Evolutionary conservation across 169 alveolate species (phyloP).

Genomic region (Plasmodium reichenowi): DNA sequence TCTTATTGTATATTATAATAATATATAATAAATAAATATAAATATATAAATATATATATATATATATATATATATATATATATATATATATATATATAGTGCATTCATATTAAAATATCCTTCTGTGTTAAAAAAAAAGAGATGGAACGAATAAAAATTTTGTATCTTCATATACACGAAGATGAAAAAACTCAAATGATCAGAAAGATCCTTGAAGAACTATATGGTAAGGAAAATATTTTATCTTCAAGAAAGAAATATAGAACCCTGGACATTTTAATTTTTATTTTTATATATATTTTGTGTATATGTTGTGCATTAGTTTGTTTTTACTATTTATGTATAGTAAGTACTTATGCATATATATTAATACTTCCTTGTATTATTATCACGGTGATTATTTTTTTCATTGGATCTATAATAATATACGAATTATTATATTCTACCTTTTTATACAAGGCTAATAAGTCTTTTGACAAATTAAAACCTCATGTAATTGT

Average conservation of each 20-base stretch:
- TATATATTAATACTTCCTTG: slow-evolving; percentile 34
- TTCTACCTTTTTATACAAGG: slow-evolving; percentile 14
- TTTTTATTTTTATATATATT: slow-evolving; percentile 20
- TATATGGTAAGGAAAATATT: slow-evolving; percentile 42
- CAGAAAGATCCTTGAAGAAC: slow-evolving; percentile 18
- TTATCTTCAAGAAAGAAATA: slow-evolving; percentile 34
- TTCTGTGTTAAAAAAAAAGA: background rate
- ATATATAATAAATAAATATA: background rate
- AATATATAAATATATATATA: background rate
- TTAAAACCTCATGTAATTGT: slow-evolving; percentile 54
- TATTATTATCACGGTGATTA: slow-evolving; percentile 7
- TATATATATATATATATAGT: background rate
- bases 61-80: background rate
- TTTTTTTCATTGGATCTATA: slow-evolving; percentile 39
- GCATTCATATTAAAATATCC: background rate
- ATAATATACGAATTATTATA: slow-evolving; percentile 37
- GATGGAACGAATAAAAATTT: slow-evolving; percentile 49
- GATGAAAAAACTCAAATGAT: slow-evolving; percentile 29
- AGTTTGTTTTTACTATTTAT: slow-evolving; percentile 15
- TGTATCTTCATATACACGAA: slow-evolving; percentile 62
- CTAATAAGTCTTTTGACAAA: slow-evolving; percentile 27
- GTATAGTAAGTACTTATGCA: background rate
- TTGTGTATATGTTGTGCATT: slow-evolving; percentile 17
- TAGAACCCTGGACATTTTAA: slow-evolving; percentile 22
- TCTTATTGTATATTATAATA: background rate